phyloP scores from a whole-genome alignment of 177 flowering plant genomes.

The Vitis hybrid region DNA sequence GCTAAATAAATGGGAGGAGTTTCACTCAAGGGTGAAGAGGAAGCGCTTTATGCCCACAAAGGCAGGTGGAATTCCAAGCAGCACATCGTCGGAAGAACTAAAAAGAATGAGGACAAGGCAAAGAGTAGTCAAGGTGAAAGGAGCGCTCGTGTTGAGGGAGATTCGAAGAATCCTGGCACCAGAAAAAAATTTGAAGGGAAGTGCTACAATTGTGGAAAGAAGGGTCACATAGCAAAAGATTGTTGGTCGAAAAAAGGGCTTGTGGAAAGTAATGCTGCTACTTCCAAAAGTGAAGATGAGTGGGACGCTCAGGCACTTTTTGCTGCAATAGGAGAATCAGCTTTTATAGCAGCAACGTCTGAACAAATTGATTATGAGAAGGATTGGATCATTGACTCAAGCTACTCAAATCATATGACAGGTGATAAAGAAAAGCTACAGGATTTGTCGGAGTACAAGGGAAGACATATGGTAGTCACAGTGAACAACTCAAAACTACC shows the following conservation, averaged over 20 bases:
- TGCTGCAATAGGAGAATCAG: not conserved
- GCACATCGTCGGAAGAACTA: not conserved
- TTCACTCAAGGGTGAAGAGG: constrained; percentile 6
- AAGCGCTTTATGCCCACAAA: constrained; percentile 8
- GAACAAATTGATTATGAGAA: too few species aligned
- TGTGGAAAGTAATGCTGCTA: constrained; percentile 3
- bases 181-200: not conserved
- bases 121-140: not conserved
- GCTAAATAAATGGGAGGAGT: too few species aligned
- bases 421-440: too few species aligned
- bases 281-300: constrained; percentile 3
- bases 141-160: not conserved
- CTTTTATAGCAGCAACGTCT: too few species aligned
- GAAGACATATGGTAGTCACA: too few species aligned
- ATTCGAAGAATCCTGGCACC: not conserved
- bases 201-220: constrained; percentile 14
- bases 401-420: too few species aligned
- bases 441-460: too few species aligned
- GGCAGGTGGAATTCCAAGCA: constrained; percentile 3
- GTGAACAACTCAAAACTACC: too few species aligned
- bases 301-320: constrained; percentile 1
- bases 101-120: too few species aligned
- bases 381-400: too few species aligned
- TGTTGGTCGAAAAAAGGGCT: constrained; percentile 4
- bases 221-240: constrained; percentile 13